phyloP scores from a whole-genome alignment of 108 stramenopile genomes.

The Aurantiochytrium sp. region DNA sequence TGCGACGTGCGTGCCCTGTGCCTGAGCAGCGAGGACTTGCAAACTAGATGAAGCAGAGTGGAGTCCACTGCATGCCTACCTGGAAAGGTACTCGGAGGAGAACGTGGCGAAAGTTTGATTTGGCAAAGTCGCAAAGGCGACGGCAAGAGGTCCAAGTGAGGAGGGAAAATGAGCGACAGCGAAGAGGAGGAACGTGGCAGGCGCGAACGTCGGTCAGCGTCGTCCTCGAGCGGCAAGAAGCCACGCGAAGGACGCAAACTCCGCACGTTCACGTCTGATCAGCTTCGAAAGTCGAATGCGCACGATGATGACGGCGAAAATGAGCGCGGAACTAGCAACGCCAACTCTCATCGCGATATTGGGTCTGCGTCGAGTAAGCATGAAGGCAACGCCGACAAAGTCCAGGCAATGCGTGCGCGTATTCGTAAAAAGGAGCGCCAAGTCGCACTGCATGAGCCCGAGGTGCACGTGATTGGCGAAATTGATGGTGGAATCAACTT shows the following conservation, averaged over 20 bases:
- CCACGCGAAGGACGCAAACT: not conserved
- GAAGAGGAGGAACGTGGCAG: no score
- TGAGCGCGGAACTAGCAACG: not conserved
- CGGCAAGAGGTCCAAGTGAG: no score
- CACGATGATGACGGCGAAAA: not conserved
- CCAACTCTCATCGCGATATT: not conserved
- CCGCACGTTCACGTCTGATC: not conserved
- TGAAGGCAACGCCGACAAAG: not conserved
- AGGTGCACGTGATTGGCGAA: conserved; percentile 59
- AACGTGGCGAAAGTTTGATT: no score
- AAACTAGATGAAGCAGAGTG: no score
- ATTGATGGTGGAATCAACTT: conserved; percentile 49
- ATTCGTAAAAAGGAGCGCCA: not conserved
- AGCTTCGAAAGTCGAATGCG: not conserved
- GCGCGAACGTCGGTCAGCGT: no score
- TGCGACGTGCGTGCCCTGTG: no score
- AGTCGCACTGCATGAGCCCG: conserved; percentile 34
- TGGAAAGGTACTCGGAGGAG: no score
- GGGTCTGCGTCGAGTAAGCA: not conserved
- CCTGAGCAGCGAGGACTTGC: no score
- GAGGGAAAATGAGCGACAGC: no score
- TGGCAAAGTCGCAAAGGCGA: no score
- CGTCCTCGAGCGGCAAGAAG: not conserved
- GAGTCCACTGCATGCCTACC: no score
- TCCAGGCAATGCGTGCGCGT: not conserved